Base-by-base conservation (phyloP, 345 rosid species). In the Salix suchowensis region DNA sequence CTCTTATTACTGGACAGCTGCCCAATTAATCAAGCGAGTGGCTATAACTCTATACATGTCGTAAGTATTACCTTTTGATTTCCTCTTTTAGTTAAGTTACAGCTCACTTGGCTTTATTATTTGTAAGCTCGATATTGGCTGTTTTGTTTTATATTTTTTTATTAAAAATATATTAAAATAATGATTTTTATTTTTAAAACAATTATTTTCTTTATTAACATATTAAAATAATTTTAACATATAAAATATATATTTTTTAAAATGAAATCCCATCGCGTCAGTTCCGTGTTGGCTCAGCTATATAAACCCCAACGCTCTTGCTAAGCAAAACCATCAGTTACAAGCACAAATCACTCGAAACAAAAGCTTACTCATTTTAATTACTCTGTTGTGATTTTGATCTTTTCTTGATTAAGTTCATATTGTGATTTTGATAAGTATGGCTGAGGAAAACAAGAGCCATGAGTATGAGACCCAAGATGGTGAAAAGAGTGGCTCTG, bases 391-490 rank as follows among this genome's bases (percentile, higher is more conserved):
- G 11, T 50, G 10, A 15, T 6, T 24, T 7, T 13, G 15, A 34
- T 5, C 5, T 23, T 9, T 6, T 32, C 4, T 48, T 21, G 26
- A 2, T 39, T 28, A 21, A 65, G 40, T 8, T n/a, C 11, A 19
- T 2, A 1, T 26, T 21, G 21, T 54, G 4, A 24, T 3, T 28
- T 12, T 4, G 26, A 32, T 62, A 16, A 71, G 66, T 6, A 90
- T 91, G 97, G 91, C 94, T 2, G 94, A 89, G 14, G 86, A 88
- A 79, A 73, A 71, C 80, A 84, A 90, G 81, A 83, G 79, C 77
- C 82, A 82, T 39, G 94, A 85, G 84, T 55, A 26, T 23, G 88
- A 88, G 83, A 75, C 85, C 77, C 40, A 65, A 5, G 40, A 74
- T 34, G 83, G 77, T 32, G 79, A 32, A 67, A 44, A 77, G 13